These are phyloP conservation scores for Ajuga reptans DNA, from an alignment of 305 asterid species.

Conservation along the genomic window DNA sequence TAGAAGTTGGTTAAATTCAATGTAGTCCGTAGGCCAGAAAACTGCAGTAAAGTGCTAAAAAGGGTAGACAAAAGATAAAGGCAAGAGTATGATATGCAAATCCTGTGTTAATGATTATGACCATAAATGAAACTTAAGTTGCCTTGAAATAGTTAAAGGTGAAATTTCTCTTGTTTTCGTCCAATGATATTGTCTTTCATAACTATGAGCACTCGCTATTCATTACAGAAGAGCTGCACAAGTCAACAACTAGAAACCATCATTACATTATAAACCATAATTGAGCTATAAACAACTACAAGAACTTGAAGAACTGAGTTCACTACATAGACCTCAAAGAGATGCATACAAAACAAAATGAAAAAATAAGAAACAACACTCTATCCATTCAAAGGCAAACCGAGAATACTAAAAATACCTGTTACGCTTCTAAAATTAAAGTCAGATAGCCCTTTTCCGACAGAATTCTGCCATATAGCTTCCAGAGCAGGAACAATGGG, in stretches of 20 bases:
- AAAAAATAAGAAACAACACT: neutral
- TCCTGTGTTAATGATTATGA: neutral
- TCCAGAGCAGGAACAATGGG: conserved; percentile 95
- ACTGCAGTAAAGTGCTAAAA: neutral
- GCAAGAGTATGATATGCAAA: neutral
- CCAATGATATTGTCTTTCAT: conserved; percentile 2
- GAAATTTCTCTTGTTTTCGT: neutral
- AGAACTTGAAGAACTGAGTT: conserved; percentile 11
- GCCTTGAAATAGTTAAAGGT: neutral
- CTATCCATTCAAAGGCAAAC: conserved; percentile 14
- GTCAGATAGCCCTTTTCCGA: conserved; percentile 89
- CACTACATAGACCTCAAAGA: neutral
- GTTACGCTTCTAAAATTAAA: conserved; percentile 95
- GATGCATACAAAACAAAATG: conserved; percentile 1
- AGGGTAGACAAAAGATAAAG: neutral
- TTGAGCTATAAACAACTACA: conserved; percentile 13
- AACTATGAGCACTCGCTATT: conserved; percentile 1
- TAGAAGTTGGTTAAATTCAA: conserved; percentile 12
- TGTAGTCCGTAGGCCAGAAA: neutral
- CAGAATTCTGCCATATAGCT: conserved; percentile 96
- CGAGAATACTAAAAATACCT: conserved; percentile 38
- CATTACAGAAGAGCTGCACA: conserved; percentile 5
- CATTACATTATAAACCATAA: conserved; percentile 4
- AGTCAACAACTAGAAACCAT: neutral
- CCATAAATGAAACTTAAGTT: neutral